A percentile compares a stretch with the other conserved stretches of the same genome.
phyloP scores from a whole-genome alignment of 2,329 filamentous ascomycete genomes.

The Allantophomopsis cytisporea region DNA sequence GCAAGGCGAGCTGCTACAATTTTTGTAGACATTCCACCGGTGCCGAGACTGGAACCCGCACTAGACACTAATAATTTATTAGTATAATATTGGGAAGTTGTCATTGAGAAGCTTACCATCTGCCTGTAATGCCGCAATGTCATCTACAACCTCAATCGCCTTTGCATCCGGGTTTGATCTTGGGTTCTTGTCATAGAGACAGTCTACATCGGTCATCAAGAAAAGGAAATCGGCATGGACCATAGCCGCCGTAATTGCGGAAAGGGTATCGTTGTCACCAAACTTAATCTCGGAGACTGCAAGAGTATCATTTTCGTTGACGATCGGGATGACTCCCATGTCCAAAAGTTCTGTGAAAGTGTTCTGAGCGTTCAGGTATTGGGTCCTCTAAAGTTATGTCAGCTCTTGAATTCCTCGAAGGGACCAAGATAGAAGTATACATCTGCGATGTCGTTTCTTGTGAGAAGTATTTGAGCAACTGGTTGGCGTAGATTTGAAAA shows the following conservation, averaged over 20 bases:
- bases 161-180: conserved; percentile 72
- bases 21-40: conserved; percentile 95
- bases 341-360: conserved; percentile 81
- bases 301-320: conserved; percentile 97
- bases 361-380: conserved; percentile 94
- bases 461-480: conserved; percentile 87
- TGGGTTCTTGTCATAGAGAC: conserved; percentile 92
- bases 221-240: conserved; percentile 94
- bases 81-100: conserved; percentile 1
- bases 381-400: conserved; percentile 47
- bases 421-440: conserved; percentile 29
- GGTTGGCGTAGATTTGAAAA: conserved; percentile 83
- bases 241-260: conserved; percentile 93
- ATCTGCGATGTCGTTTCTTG: conserved; percentile 91
- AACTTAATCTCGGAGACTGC: conserved; percentile 99
- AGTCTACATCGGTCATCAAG: conserved; percentile 98
- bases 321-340: conserved; percentile 95
- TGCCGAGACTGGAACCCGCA: conserved; percentile 78
- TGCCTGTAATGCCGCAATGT: conserved; percentile 69
- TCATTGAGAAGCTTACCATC: conserved; percentile 41
- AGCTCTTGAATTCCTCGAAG: conserved; percentile 3
- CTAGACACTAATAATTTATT: conserved; percentile 51
- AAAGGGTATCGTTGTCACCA: conserved; percentile 95
- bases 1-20: conserved; percentile 86
- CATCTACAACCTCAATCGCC: conserved; percentile 83